These are phyloP conservation scores for Metschnikowia noctiluminum DNA, from an alignment of 805 yeast genomes.

Conservation along the genomic window DNA sequence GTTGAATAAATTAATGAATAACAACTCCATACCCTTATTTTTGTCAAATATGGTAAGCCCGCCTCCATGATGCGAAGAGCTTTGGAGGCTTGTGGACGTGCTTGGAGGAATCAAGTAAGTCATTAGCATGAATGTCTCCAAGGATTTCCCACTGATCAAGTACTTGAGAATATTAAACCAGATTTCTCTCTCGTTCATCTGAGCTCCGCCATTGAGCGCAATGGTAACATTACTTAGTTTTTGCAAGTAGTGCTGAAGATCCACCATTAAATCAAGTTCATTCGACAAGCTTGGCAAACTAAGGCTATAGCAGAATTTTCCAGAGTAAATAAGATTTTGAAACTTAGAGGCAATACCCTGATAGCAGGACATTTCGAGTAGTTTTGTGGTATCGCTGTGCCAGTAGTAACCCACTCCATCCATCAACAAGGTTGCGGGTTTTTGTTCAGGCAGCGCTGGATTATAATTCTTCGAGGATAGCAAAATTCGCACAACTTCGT, in stretches of 20 bases:
- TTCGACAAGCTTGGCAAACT: conserved; percentile 35
- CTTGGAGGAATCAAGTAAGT: conserved; percentile 43
- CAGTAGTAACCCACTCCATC: conserved; percentile 45
- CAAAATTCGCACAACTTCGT: conserved; percentile 39
- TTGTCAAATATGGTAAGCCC: conserved; percentile 40
- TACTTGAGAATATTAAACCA: conserved; percentile 44
- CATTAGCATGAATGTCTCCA: conserved; percentile 37
- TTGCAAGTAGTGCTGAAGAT: conserved; percentile 41
- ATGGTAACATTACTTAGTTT: conserved; percentile 25
- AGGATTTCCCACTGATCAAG: conserved; percentile 38
- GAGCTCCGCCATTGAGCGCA: conserved; percentile 6
- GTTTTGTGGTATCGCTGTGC: conserved; percentile 40
- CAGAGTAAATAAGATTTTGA: conserved; percentile 30
- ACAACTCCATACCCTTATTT: conserved; percentile 42
- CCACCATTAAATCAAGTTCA: conserved; percentile 41
- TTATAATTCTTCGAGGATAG: conserved; percentile 37
- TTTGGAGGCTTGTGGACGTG: conserved; percentile 36
- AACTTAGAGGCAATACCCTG: conserved; percentile 36
- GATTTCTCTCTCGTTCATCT: conserved; percentile 31
- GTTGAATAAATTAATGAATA: conserved; percentile 40
- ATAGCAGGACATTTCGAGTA: conserved; percentile 40
- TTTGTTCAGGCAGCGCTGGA: conserved; percentile 16
- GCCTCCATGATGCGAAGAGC: conserved; percentile 38
- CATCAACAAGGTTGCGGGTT: conserved; percentile 26
- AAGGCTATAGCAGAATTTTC: conserved; percentile 31